phyloP scores from a whole-genome alignment of 129 eudicot species.

The Lonicera japonica region DNA sequence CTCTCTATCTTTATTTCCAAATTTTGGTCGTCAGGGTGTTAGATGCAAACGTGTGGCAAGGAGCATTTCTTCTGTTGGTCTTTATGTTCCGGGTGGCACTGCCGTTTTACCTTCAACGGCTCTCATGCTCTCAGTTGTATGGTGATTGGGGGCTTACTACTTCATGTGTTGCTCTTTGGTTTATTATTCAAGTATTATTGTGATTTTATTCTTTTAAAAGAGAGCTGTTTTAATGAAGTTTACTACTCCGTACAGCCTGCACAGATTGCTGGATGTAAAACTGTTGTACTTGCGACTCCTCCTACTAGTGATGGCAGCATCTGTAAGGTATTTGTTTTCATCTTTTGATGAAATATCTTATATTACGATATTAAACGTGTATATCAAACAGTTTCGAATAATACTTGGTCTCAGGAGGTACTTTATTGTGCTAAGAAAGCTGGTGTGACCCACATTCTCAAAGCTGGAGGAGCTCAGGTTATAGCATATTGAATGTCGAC shows the following conservation, averaged over 20 bases:
- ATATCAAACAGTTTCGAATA: background rate
- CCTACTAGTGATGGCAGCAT: conserved; percentile 88
- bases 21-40: conserved; percentile 67
- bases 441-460: conserved; percentile 97
- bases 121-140: conserved; percentile 94
- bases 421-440: conserved; percentile 97
- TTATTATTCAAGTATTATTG: background rate
- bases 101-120: conserved; percentile 99
- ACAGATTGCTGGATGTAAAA: conserved; percentile 97
- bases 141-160: conserved; percentile 18
- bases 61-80: conserved; percentile 91
- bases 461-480: conserved; percentile 99
- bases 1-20: conserved; percentile 1
- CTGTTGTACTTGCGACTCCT: conserved; percentile 95
- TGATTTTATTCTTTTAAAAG: background rate
- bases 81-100: conserved; percentile 99
- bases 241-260: conserved; percentile 64
- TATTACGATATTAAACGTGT: background rate
- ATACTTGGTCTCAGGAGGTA: conserved; percentile 58
- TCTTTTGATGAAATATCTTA: conserved; percentile 3
- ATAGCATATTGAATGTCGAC: background rate
- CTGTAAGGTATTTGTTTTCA: conserved; percentile 68
- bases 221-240: conserved; percentile 14
- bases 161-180: background rate
- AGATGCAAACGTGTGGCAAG: conserved; percentile 97